Evolutionary conservation across 192 early-diverging fungal species (phyloP).

Genomic region (Kickxella alabastrina): DNA sequence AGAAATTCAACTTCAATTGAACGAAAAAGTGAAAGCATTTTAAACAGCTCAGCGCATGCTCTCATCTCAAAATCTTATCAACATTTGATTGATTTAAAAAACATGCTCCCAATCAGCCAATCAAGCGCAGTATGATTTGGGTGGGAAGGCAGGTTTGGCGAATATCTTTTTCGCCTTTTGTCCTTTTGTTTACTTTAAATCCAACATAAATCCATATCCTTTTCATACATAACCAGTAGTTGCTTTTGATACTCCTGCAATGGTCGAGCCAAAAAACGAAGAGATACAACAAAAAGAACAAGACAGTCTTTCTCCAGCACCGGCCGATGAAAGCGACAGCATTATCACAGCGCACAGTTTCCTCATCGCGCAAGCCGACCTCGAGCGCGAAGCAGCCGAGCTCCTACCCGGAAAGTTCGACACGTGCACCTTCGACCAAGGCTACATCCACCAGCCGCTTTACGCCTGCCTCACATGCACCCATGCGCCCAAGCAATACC

Average conservation of each 20-base stretch:
- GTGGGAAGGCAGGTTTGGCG: too few species aligned
- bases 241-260: too few species aligned
- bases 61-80: too few species aligned
- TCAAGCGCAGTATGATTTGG: background rate
- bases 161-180: too few species aligned
- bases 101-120: background rate
- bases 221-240: too few species aligned
- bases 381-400: conserved; percentile 50
- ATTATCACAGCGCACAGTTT: conserved; percentile 39
- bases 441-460: conserved; percentile 74
- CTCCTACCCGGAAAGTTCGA: conserved; percentile 69
- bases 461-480: conserved; percentile 81
- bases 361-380: conserved; percentile 32
- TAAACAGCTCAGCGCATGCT: too few species aligned
- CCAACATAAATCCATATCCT: too few species aligned
- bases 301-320: too few species aligned
- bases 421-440: conserved; percentile 66
- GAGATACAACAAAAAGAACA: too few species aligned
- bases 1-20: background rate
- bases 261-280: too few species aligned
- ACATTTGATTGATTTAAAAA: background rate
- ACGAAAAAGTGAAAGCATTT: too few species aligned
- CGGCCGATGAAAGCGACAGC: background rate
- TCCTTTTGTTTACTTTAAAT: too few species aligned
- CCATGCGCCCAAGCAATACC: conserved; percentile 23